Evolutionary conservation across 176 grass and related monocot genomes (phyloP).

Genomic region (Guadua angustifolia): DNA sequence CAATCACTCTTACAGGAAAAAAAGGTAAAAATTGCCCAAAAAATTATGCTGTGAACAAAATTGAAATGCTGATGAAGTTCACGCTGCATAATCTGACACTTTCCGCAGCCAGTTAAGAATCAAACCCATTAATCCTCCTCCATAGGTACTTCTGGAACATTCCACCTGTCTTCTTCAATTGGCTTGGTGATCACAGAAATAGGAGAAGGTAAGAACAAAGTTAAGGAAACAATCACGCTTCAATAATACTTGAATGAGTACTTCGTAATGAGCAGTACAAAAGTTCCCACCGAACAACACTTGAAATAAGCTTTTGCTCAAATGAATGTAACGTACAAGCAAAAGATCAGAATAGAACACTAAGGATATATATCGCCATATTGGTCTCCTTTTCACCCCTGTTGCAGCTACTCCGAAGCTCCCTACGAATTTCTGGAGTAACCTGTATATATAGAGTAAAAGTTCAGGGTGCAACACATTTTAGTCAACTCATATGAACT

Average conservation of each 20-base stretch:
- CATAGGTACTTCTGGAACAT: conserved; percentile 76
- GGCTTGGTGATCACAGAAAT: conserved; percentile 75
- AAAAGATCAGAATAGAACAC: conserved; percentile 6
- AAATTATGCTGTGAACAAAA: not conserved
- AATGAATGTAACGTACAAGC: not conserved
- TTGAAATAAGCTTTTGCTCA: not conserved
- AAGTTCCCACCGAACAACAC: not conserved
- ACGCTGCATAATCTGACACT: not conserved
- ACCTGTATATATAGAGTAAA: conserved; percentile 53
- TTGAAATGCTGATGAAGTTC: not conserved
- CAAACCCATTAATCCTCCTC: conserved; percentile 60
- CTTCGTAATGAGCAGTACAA: not conserved
- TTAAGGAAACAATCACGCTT: conserved; percentile 55
- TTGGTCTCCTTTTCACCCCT: conserved; percentile 61
- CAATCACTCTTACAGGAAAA: not conserved
- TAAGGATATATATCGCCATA: conserved; percentile 77
- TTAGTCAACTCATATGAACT: conserved; percentile 4
- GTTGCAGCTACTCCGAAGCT: conserved; percentile 66
- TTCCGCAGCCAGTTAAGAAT: not conserved
- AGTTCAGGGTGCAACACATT: not conserved
- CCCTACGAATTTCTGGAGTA: conserved; percentile 87
- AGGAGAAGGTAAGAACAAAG: conserved; percentile 54
- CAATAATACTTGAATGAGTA: not conserved
- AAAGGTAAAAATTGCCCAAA: not conserved
- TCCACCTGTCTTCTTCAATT: conserved; percentile 83